Evolutionary conservation across 345 rosid genomes (phyloP).

Genomic region (thale cress (Arabidopsis thaliana)): DNA sequence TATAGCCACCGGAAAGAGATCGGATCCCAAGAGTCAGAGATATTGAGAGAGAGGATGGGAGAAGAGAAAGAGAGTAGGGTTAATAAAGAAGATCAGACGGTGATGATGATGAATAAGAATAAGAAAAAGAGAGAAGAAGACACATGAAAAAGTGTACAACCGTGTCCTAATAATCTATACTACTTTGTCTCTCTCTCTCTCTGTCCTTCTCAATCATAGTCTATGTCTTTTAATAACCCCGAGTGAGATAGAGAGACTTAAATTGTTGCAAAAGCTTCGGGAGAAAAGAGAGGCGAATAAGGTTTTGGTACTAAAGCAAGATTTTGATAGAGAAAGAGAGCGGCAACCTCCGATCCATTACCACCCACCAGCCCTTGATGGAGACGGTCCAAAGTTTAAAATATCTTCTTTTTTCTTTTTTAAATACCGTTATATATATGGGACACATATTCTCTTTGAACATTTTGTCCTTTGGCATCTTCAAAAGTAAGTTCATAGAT

Average conservation of each 20-base stretch:
- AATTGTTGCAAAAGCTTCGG: slow-evolving; percentile 77
- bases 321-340: slow-evolving; percentile 43
- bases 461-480: background rate
- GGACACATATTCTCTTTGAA: background rate
- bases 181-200: slow-evolving; percentile 38
- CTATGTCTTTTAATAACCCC: slow-evolving; percentile 40
- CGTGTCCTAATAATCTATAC: slow-evolving; percentile 64
- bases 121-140: slow-evolving; percentile 25
- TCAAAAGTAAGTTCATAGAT: background rate
- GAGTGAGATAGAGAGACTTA: slow-evolving; percentile 53
- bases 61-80: slow-evolving; percentile 50
- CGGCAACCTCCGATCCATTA: slow-evolving; percentile 17
- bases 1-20: slow-evolving; percentile 52
- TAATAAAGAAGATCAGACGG: slow-evolving; percentile 52
- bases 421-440: background rate
- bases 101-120: slow-evolving; percentile 26
- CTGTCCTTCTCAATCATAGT: slow-evolving; percentile 40
- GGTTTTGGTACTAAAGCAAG: slow-evolving; percentile 44
- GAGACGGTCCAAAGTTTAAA: slow-evolving; percentile 47
- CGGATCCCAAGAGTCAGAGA: slow-evolving; percentile 32
- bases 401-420: too few relatives aligned
- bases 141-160: slow-evolving; percentile 45
- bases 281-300: slow-evolving; percentile 52
- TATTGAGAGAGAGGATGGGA: slow-evolving; percentile 28
- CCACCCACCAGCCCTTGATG: slow-evolving; percentile 71